phyloP scores from a whole-genome alignment of 768 basidiomycete species.

The Auriculariales sp. region DNA sequence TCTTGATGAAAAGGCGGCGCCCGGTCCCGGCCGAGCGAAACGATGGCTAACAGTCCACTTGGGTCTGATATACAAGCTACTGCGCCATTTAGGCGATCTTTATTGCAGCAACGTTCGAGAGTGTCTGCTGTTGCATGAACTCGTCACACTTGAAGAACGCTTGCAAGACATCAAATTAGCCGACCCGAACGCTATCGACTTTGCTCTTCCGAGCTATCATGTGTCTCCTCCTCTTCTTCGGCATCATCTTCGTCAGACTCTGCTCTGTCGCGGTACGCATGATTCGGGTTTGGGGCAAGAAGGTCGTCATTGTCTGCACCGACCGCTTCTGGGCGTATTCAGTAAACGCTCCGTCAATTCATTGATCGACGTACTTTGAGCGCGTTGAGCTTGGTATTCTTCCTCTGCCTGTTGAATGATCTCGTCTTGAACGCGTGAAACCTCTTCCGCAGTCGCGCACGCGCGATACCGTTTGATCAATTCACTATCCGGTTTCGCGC shows the following conservation, averaged over 20 bases:
- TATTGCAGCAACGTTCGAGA: too few species aligned
- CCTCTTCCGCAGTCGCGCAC: slow-evolving; percentile 47
- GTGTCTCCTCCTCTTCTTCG: slow-evolving; percentile 8
- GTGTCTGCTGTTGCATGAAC: too few species aligned
- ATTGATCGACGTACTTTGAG: slow-evolving; percentile 26
- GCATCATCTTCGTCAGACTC: slow-evolving; percentile 11
- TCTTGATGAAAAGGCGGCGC: too few species aligned
- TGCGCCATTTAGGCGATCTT: too few species aligned
- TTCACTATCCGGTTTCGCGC: slow-evolving; percentile 19
- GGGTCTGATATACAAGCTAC: too few species aligned
- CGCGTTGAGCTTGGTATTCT: slow-evolving; percentile 39
- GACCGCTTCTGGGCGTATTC: slow-evolving; percentile 1
- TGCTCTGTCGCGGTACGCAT: slow-evolving; percentile 14
- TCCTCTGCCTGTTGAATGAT: slow-evolving; percentile 58
- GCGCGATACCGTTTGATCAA: slow-evolving; percentile 65
- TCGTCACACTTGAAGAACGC: too few species aligned
- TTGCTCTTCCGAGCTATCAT: too few species aligned
- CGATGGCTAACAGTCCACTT: too few species aligned
- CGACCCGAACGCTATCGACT: too few species aligned
- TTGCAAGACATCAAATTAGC: too few species aligned
- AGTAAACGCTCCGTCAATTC: background rate
- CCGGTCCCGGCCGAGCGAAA: too few species aligned
- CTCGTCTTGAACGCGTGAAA: slow-evolving; percentile 43
- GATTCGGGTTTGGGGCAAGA: slow-evolving; percentile 58
- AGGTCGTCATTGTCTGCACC: slow-evolving; percentile 39